These are phyloP conservation scores for Fusarium staphyleae DNA, from an alignment of 2,329 filamentous ascomycete species.

Conservation along the genomic window DNA sequence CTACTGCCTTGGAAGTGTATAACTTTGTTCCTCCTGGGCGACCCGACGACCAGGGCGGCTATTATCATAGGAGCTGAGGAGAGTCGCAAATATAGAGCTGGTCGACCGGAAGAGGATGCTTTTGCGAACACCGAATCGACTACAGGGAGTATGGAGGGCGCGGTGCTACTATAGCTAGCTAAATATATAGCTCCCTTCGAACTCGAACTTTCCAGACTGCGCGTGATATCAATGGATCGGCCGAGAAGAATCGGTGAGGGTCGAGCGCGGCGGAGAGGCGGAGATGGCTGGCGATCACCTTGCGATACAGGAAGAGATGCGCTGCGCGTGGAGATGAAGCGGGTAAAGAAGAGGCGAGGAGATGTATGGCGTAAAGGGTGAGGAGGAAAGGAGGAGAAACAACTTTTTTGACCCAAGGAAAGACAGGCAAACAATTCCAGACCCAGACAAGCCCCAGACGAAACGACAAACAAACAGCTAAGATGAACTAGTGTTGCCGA, in stretches of 20 bases:
- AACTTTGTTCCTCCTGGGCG: constrained; percentile 30
- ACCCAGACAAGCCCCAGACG: constrained; percentile 21
- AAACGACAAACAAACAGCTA: constrained; percentile 26
- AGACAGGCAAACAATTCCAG: constrained; percentile 18
- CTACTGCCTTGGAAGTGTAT: constrained; percentile 25
- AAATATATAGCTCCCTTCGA: constrained; percentile 31
- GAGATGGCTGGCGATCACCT: constrained; percentile 27
- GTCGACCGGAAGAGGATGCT: constrained; percentile 2
- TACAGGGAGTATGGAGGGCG: neutral
- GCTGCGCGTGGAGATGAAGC: constrained; percentile 2
- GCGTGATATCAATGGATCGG: constrained; percentile 33
- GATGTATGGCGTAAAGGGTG: constrained; percentile 1
- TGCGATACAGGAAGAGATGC: constrained; percentile 3
- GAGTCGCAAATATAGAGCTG: constrained; percentile 11
- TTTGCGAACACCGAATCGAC: neutral
- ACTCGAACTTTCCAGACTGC: constrained; percentile 14
- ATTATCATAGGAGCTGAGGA: constrained; percentile 27
- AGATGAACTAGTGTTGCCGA: constrained; percentile 36
- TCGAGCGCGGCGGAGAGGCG: constrained; percentile 24
- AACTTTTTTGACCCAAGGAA: constrained; percentile 25
- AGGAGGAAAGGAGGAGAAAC: constrained; percentile 19
- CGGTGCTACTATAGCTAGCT: constrained; percentile 12
- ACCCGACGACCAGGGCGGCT: constrained; percentile 23
- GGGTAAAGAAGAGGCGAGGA: neutral
- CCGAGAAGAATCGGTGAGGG: constrained; percentile 34